Evolutionary conservation across 208 protist genomes (phyloP), one percentile per base, ranked within the genome.

Genomic region (Tritrichomonas foetus): DNA sequence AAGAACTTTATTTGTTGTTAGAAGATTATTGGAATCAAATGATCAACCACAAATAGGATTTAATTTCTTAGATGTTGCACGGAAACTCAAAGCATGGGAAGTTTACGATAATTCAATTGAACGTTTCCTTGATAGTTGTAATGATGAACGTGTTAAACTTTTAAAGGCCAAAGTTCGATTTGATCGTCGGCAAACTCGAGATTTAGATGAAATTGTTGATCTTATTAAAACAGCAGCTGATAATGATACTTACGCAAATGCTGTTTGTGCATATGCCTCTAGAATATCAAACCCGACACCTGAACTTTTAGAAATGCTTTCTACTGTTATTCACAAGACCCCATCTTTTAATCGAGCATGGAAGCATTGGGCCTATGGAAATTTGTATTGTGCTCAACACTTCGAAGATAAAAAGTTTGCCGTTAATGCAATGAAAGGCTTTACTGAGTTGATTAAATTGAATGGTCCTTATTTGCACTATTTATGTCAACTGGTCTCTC

Each of bases 401-500:
- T 20, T 22, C 9, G 78, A 89, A 57, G 27, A 89, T 5, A 36
- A 89, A 20, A 3, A 8, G 2, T 89, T 57, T 16, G 78, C 78
- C 33, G 57, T n/a, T 33, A 89, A 89, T 39, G 78, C 78, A 39
- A 89, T 57, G 41, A 89, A 89, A 20, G 78, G 78, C 16, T 89
- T 89, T 57, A 57, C 47, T 16, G 33, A 44, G 16, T 57, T 89
- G 33, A 89, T 89, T 2, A 27, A n/a, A 25, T 39, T 89, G 27
- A 89, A 53, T 5, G 27, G 78, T 9, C 41, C 41, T 39, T 44
- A 20, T 27, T 53, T 89, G 20, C 78, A 89, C 22, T 89, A 57
- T 39, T 16, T 89, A 39, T 89, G 78, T 36, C 78, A 89, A 20
- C 30, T 89, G 5, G 53, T 41, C 41, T 61, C 41, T 0, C 33